Evolutionary conservation across 345 rosid species (phyloP).

Genomic region (Schrenkiella parvula): DNA sequence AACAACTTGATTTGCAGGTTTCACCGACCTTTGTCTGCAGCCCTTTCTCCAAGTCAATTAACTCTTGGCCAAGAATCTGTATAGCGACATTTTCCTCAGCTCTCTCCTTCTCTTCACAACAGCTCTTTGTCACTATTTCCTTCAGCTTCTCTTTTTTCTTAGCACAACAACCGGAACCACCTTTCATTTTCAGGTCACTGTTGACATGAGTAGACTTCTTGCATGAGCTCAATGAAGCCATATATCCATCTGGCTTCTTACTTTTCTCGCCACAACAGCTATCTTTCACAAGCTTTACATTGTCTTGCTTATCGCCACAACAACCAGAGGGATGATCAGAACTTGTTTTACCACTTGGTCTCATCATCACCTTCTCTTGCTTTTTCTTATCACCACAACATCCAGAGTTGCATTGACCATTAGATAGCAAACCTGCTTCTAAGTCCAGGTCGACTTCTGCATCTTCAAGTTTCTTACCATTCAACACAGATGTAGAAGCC

Average conservation of each 20-base stretch:
- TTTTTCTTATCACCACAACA: constrained; percentile 29
- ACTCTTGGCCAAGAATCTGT: neutral
- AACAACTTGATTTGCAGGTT: constrained; percentile 26
- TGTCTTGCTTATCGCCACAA: constrained; percentile 25
- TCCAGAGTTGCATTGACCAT: constrained; percentile 23
- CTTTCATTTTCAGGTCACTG: constrained; percentile 7
- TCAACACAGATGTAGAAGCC: constrained; percentile 10
- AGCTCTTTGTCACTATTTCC: constrained; percentile 9
- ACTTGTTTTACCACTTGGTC: neutral
- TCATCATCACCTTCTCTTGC: constrained; percentile 23
- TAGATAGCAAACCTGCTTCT: constrained; percentile 33
- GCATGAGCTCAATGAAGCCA: constrained; percentile 24
- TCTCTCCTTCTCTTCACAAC: constrained; percentile 6
- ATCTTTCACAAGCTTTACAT: constrained; percentile 12
- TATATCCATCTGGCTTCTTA: neutral
- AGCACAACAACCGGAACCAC: constrained; percentile 22
- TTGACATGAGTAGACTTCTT: constrained; percentile 26
- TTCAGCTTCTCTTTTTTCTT: constrained; percentile 5
- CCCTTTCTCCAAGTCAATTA: constrained; percentile 1
- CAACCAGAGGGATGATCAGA: constrained; percentile 21
- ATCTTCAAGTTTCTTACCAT: constrained; percentile 17
- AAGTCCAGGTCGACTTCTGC: constrained; percentile 16
- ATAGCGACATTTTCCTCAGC: neutral
- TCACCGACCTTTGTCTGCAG: constrained; percentile 17
- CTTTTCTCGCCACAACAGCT: constrained; percentile 16